Percentiles rank a stretch among this genome's conserved stretches.
phyloP scores from a whole-genome alignment of 2,329 filamentous ascomycete genomes.

The Colletotrichum lini region DNA sequence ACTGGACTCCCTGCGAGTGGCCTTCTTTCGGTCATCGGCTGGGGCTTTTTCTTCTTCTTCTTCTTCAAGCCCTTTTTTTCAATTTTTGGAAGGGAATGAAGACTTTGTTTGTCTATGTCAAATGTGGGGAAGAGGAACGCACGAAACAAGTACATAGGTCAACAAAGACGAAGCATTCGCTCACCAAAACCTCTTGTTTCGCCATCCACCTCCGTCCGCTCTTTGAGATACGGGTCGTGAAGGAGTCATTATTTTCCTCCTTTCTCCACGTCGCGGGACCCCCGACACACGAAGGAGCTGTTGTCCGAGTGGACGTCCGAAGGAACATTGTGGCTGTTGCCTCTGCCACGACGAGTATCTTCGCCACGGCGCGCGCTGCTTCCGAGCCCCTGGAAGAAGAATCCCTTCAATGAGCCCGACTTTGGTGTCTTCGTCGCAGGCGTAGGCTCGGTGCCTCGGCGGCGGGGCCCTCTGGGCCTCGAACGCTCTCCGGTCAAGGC shows the following conservation, averaged over 20 bases:
- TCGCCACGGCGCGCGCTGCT: background rate
- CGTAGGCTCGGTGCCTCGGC: background rate
- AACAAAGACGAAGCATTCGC: conserved; percentile 35
- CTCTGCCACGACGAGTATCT: background rate
- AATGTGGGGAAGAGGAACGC: conserved; percentile 22
- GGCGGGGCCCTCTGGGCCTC: background rate
- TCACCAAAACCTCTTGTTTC: conserved; percentile 21
- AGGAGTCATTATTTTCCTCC: background rate
- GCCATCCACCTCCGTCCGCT: background rate
- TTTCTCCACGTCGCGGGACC: conserved; percentile 16
- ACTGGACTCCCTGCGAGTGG: conserved; percentile 27
- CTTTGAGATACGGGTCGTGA: background rate
- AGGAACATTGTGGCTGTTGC: conserved; percentile 3
- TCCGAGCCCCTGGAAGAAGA: background rate
- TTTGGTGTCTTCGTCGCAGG: conserved; percentile 1
- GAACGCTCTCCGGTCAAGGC: background rate
- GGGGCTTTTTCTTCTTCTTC: background rate
- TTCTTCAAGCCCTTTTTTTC: conserved; percentile 12
- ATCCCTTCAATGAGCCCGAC: background rate
- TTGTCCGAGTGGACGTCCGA: conserved; percentile 24
- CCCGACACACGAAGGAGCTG: conserved; percentile 24
- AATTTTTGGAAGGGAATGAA: conserved; percentile 27
- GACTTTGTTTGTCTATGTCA: conserved; percentile 34
- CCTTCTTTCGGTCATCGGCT: conserved; percentile 24
- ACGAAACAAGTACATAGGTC: conserved; percentile 38